phyloP scores from a whole-genome alignment of 345 rosid species.

The Punica granatum region DNA sequence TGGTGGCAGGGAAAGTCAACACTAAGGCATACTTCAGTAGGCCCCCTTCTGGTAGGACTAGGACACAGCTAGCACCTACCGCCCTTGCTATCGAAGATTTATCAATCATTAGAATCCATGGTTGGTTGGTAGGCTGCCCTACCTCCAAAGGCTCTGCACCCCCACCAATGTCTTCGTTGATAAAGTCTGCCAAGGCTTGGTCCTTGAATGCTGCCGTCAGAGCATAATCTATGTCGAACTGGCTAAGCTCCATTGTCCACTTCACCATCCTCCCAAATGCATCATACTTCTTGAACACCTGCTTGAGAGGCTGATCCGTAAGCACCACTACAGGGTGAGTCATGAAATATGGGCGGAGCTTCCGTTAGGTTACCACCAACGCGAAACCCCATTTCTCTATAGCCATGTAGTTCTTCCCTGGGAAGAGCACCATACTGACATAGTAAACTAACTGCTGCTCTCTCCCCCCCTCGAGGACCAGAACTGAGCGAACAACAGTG shows the following conservation, averaged over 20 bases:
- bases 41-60: background rate
- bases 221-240: background rate
- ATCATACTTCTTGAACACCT: background rate
- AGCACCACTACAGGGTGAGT: background rate
- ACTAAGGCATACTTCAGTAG: too few relatives aligned
- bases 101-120: too few relatives aligned
- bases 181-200: background rate
- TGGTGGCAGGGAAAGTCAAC: too few relatives aligned
- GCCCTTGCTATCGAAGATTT: too few relatives aligned
- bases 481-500: too few relatives aligned
- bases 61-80: background rate
- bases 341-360: background rate
- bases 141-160: background rate
- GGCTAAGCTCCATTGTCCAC: background rate
- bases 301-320: background rate
- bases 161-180: background rate
- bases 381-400: background rate
- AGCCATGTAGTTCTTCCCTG: slow-evolving; percentile 15
- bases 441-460: too few relatives aligned
- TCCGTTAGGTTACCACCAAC: background rate
- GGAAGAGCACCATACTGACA: too few relatives aligned
- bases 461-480: too few relatives aligned
- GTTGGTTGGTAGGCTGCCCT: too few relatives aligned
- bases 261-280: background rate
- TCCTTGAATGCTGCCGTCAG: background rate